Evolutionary conservation across 2,329 filamentous ascomycete species (phyloP), one percentile per base, ranked within the genome.

Genomic region (Epichloe glyceriae): DNA sequence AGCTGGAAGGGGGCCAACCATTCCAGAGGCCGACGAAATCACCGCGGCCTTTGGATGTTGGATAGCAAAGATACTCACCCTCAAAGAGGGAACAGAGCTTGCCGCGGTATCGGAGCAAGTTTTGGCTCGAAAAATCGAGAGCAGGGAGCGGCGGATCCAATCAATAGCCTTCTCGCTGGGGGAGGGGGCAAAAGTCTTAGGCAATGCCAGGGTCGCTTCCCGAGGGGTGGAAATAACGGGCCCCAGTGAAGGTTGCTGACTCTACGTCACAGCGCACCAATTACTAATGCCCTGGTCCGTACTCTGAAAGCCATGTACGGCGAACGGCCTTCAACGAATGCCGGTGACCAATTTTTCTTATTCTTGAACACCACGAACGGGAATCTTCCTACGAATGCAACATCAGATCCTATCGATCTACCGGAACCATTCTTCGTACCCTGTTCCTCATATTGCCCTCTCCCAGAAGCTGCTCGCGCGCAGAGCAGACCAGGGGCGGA

Each of bases 241-340:
- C 30, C 30, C 30, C 30, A 10, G 26, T 30, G 26, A 30, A 30
- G 26, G 26, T 30, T 30, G 26, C 26, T 30, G 26, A 30, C 26
- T 30, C 39, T 46, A 20, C 42, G 20, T 51, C 50, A 51, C 39
- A 39, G 39, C 30, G 17, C 33, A 12, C 45, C 41, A 49, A 52
- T 52, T 52, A 52, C 50, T 52, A 52, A 38, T 38, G 35, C 35
- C 35, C 35, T 38, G 35, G 35, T 38, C 15, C 30, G 30, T 38
- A 34, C 35, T 46, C 26, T 30, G 3, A 30, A 8, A 30, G 26
- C 26, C 26, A 30, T 30, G 8, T 30, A 40, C 10, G 42, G 42
- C 49, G 34, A 46, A 35, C 42, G 35, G 43, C 17, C 33, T 51
- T 47, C 44, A 30, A 51, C 49, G 22, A 50, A 46, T 39, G 19